Percentiles rank a stretch among this genome's conserved stretches.
phyloP scores from a whole-genome alignment of 768 basidiomycete genomes.

The Filobasidium wieringae region DNA sequence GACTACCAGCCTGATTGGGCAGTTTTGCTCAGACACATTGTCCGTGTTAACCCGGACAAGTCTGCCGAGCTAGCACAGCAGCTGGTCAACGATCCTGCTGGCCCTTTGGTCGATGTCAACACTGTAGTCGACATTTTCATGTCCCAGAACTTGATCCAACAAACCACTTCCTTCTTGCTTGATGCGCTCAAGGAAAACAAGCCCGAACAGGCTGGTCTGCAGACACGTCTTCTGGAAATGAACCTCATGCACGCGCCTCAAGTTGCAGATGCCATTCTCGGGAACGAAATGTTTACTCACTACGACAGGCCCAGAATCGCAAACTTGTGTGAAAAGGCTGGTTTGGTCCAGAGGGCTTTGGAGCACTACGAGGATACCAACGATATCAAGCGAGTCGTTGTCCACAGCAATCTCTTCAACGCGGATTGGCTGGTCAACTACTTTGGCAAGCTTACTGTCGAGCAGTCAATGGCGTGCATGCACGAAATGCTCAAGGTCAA shows the following conservation, averaged over 20 bases:
- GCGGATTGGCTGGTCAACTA: constrained; percentile 96
- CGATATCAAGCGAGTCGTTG: constrained; percentile 97
- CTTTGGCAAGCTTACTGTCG: constrained; percentile 91
- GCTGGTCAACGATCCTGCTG: constrained; percentile 82
- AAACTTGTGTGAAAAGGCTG: constrained; percentile 96
- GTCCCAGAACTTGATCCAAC: constrained; percentile 99
- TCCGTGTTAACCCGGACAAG: constrained; percentile 92
- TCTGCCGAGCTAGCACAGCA: constrained; percentile 95
- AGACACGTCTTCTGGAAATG: constrained; percentile 95
- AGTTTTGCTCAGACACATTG: constrained; percentile 82
- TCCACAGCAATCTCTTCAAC: constrained; percentile 73
- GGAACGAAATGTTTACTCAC: constrained; percentile 95
- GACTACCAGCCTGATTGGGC: constrained; percentile 87
- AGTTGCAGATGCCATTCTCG: constrained; percentile 95
- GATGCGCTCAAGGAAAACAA: constrained; percentile 98
- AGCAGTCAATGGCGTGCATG: constrained; percentile 90
- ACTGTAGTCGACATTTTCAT: constrained; percentile 97
- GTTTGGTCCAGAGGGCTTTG: constrained; percentile 86
- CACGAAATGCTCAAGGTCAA: constrained; percentile 95
- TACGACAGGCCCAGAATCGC: constrained; percentile 95
- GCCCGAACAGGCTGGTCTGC: constrained; percentile 88
- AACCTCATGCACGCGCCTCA: constrained; percentile 95
- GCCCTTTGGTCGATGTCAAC: constrained; percentile 86
- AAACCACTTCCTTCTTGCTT: constrained; percentile 91
- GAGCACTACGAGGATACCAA: constrained; percentile 96